Conservation (phyloP, 2,329 filamentous ascomycete species). For the Alternaria novae-zelandiae region DNA sequence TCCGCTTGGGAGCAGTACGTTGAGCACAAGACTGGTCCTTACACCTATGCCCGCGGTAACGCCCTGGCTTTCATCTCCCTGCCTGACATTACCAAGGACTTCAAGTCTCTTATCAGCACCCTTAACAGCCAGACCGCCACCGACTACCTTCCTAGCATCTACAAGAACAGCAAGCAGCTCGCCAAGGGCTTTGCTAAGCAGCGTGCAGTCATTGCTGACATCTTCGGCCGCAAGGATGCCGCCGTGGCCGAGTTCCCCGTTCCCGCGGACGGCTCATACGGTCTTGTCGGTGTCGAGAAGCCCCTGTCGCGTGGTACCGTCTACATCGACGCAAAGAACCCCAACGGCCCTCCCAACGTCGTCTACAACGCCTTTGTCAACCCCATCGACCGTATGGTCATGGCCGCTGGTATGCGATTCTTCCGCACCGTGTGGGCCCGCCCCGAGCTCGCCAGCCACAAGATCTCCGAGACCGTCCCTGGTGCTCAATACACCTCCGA, state of each 20-base stretch:
- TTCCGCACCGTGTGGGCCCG: conserved; percentile 42
- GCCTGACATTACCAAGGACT: conserved; percentile 28
- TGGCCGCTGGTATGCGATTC: conserved; percentile 43
- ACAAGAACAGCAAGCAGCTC: conserved; percentile 28
- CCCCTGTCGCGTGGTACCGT: conserved; percentile 44
- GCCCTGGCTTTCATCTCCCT: conserved; percentile 34
- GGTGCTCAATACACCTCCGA: conserved; percentile 31
- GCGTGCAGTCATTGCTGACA: conserved; percentile 26
- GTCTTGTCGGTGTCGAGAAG: conserved; percentile 40
- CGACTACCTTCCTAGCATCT: conserved; percentile 31
- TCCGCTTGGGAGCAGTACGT: conserved; percentile 40
- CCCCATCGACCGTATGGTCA: conserved; percentile 32
- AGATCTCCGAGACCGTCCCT: conserved; percentile 31
- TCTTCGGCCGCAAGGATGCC: conserved; percentile 31
- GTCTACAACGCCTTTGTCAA: conserved; percentile 37
- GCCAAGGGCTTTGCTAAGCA: conserved; percentile 31
- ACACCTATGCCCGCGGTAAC: conserved; percentile 33
- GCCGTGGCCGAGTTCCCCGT: conserved; percentile 36
- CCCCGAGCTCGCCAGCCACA: conserved; percentile 29
- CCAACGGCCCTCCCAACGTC: conserved; percentile 33
- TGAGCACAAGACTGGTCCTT: conserved; percentile 41
- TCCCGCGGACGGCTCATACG: conserved; percentile 45
- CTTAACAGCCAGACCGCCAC: conserved; percentile 18
- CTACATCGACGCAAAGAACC: conserved; percentile 40
- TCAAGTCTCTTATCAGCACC: conserved; percentile 4